Conservation (phyloP, 208 protist genomes). For the Entamoeba invadens region DNA sequence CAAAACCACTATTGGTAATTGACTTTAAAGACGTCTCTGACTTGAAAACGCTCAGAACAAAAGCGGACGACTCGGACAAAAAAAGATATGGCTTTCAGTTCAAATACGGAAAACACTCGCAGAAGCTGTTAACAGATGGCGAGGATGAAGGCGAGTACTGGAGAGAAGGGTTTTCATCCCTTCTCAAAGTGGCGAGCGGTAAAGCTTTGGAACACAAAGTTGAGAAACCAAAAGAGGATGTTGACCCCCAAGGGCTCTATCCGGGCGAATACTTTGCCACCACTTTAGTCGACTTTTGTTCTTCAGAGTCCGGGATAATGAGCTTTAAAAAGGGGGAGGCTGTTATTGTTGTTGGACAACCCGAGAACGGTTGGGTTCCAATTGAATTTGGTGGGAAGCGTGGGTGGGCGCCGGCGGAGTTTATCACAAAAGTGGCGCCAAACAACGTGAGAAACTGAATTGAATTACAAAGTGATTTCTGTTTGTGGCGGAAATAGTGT, state of each 20-base stretch:
- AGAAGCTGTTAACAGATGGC: neutral
- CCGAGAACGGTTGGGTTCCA: neutral
- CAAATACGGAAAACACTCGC: neutral
- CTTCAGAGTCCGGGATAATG: neutral
- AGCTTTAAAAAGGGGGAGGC: neutral
- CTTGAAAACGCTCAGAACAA: neutral
- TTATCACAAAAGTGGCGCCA: neutral
- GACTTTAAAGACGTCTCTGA: neutral
- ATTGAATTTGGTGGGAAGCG: neutral
- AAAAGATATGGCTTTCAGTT: neutral
- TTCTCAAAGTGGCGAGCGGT: neutral
- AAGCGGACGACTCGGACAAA: neutral
- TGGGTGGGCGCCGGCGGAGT: neutral
- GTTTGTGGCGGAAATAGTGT: neutral
- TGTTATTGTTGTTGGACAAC: neutral
- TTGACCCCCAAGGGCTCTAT: neutral
- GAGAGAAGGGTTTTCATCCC: neutral
- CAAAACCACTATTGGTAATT: neutral
- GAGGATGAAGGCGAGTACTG: neutral
- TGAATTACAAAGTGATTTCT: too few relatives aligned
- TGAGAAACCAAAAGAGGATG: neutral
- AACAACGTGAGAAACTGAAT: neutral
- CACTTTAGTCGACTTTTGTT: neutral
- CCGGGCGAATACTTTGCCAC: neutral
- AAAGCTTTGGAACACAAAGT: neutral